Evolutionary conservation across 1,284 basidiomycete genomes (phyloP), one percentile per base, ranked within the genome.

Genomic region (Marasmius fiardii): DNA sequence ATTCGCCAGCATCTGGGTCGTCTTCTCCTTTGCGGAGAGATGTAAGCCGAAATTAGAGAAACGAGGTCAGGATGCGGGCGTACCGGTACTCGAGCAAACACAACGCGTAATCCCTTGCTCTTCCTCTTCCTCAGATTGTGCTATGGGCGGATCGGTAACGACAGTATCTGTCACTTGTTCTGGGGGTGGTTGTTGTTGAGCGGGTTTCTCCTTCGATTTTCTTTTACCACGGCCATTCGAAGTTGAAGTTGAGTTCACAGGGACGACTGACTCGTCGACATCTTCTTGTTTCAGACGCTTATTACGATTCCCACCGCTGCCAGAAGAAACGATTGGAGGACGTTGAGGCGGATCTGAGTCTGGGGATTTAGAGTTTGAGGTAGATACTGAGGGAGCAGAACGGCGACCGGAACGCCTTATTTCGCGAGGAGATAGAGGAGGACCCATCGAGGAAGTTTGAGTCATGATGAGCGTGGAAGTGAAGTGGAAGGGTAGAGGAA

Each of bases 21-120:
- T 91, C 90, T 67, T 92, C 90, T 72, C 81, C 80, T 83, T 69
- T 61, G 60, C 57, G 20, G 58, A 56, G 54, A 61, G 67, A 67
- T 63, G 62, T 63, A 52, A 65, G 56, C 53, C 51, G 20, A 52
- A 52, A 52, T 58, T 50, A 26, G 51, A 57, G 55, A 52, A 54
- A 21, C 48, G 43, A 53, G 49, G 33, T 24, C 56, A 43, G 12
- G 49, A 45, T 59, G 58, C 60, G 51, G 10, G 77, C 88, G 67
- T 68, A 95, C 93, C 92, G 64, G 86, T 84, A 70, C 86, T 89
- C 57, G 92, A 92, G 76, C 96, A 99, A 43, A 98, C 85, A 73
- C 96, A 99, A 60, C 96, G 87, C 64, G 95, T 98, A 58, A 96
- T 82, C 33, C 91, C 88, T 60, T 86, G 83, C 62, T 93, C 90